phyloP scores from a whole-genome alignment of 805 yeast genomes.

The Pichia nakasei region DNA sequence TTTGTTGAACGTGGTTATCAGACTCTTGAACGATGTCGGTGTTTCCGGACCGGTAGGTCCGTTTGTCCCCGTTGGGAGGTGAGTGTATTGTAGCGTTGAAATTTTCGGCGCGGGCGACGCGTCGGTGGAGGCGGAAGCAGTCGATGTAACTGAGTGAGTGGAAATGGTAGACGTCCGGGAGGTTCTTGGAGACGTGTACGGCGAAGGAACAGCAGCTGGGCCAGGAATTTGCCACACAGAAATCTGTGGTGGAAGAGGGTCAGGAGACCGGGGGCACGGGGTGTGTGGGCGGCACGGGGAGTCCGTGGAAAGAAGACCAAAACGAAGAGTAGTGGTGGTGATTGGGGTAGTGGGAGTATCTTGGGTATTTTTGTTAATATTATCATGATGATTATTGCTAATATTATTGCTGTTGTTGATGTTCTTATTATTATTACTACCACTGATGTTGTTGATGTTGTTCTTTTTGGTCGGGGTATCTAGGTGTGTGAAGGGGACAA shows the following conservation, averaged over 20 bases:
- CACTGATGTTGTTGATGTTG: too few relatives aligned
- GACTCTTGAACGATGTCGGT: constrained; percentile 15
- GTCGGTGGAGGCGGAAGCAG: neutral
- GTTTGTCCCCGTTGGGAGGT: too few relatives aligned
- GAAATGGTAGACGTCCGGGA: too few relatives aligned
- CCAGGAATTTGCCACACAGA: constrained; percentile 1
- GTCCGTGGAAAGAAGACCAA: constrained; percentile 1
- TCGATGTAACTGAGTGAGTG: neutral
- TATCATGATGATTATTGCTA: too few relatives aligned
- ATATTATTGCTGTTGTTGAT: too few relatives aligned
- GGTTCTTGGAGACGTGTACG: too few relatives aligned
- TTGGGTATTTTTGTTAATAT: too few relatives aligned
- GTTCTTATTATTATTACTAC: neutral
- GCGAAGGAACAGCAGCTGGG: too few relatives aligned
- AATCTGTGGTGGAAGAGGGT: neutral
- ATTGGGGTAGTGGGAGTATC: too few relatives aligned
- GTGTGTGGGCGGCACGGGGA: neutral
- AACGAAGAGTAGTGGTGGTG: constrained; percentile 7
- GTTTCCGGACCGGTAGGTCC: neutral
- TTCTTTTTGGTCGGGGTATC: neutral
- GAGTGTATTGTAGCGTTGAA: too few relatives aligned
- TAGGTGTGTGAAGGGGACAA: neutral
- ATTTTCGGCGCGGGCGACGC: neutral
- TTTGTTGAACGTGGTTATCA: constrained; percentile 27
- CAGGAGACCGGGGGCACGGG: too few relatives aligned